Evolutionary conservation across 2,329 filamentous ascomycete species (phyloP), one percentile per base, ranked within the genome.

Genomic region (Sarocladiaceae sp.): DNA sequence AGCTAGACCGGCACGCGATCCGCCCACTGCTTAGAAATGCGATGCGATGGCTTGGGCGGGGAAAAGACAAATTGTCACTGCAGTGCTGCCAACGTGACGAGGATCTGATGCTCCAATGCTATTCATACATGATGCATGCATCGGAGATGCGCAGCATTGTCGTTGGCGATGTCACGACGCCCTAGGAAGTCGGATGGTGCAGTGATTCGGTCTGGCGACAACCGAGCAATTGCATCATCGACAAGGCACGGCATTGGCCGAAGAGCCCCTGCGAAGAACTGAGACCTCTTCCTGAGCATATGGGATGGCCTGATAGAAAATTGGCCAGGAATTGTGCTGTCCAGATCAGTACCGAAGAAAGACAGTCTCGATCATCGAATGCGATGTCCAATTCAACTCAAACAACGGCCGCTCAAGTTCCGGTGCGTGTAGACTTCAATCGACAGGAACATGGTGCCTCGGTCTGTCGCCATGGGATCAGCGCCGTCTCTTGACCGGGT

Each of bases 1-100:
- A 33, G 44, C 44, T 48, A 48, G 44, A 48, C 26, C 44, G 44
- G 44, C 22, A 15, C 15, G 44, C 28, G 44, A 33, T 48, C 44
- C 44, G 44, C 44, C 44, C 44, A 48, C 44, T 48, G 44, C 44
- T 48, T 48, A 48, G 44, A 48, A 48, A 48, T 48, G 44, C 26
- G 25, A 29, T 31, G 28, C 26, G 10, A 33, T 25, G 28, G 25
- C 28, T 33, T 48, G 25, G 44, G 44, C 10, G 10, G 44, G 44
- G 26, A 25, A 18, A 15, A 15, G 29, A 26, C 31, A 7, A 28
- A 44, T 4, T 12, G 23, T 23, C 23, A n/a, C 22, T 7, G 15
- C 23, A n/a, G 40, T 7, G 15, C 23, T 44, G 11, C 20, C 5
- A n/a, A 26, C n/a, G 23, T 23, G 40, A 44, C 22, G 23, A 25